These are phyloP conservation scores for Fusarium haematococcum DNA, from an alignment of 2,329 filamentous ascomycete species.

Conservation along the genomic window DNA sequence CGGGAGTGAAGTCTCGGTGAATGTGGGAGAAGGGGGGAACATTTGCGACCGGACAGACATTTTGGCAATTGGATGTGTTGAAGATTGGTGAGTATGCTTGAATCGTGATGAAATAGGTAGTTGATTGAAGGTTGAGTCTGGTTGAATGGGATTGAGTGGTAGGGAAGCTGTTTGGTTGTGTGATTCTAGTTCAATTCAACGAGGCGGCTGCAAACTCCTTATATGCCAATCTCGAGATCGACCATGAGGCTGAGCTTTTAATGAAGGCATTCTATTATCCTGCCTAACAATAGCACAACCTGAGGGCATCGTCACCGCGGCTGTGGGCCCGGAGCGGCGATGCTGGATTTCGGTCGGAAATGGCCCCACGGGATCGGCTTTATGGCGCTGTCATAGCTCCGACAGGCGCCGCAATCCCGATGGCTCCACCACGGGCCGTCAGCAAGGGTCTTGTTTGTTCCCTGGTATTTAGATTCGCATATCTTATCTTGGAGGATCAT, in stretches of 20 bases:
- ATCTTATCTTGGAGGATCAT: neutral
- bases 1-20: conserved; percentile 30
- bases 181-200: neutral
- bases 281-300: neutral
- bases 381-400: conserved; percentile 23
- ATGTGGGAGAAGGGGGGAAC: conserved; percentile 30
- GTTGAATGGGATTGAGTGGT: neutral
- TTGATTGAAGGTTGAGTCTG: neutral
- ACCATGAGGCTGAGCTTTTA: neutral
- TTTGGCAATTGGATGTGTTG: neutral
- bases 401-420: conserved; percentile 29
- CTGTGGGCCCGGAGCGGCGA: conserved; percentile 6
- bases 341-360: conserved; percentile 24
- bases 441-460: neutral
- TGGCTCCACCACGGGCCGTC: neutral
- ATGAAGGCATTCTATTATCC: neutral
- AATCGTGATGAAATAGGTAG: neutral
- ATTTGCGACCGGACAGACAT: conserved; percentile 32
- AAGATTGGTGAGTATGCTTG: neutral
- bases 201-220: neutral
- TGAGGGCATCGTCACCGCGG: neutral
- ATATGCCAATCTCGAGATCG: neutral
- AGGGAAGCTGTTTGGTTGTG: neutral
- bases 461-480: neutral
- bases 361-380: conserved; percentile 30